Conservation (phyloP, 2,329 filamentous ascomycete genomes). For the Hymenoscyphus repandus region DNA sequence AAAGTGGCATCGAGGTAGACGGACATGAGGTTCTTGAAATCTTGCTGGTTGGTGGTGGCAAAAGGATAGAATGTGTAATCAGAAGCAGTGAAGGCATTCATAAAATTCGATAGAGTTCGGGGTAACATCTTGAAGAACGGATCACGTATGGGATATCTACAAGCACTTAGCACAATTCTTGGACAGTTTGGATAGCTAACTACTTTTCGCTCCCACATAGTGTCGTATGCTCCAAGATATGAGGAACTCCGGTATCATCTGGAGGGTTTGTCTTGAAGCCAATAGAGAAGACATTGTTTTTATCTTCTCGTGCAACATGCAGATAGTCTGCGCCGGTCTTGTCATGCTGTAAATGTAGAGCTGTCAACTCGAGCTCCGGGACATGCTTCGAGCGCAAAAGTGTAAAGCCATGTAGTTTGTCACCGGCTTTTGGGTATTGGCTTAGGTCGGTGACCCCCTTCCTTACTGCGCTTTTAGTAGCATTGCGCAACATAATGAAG, state of each 20-base stretch:
- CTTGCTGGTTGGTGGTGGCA: slow-evolving; percentile 90
- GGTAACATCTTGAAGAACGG: slow-evolving; percentile 99
- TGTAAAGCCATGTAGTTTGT: slow-evolving; percentile 90
- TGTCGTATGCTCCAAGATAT: slow-evolving; percentile 97
- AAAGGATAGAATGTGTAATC: slow-evolving; percentile 98
- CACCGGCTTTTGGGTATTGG: slow-evolving; percentile 71
- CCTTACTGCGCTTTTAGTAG: slow-evolving; percentile 42
- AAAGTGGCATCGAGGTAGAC: slow-evolving; percentile 95
- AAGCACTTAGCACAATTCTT: slow-evolving; percentile 27
- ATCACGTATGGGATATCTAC: slow-evolving; percentile 90
- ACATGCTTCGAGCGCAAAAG: slow-evolving; percentile 85
- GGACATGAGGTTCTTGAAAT: slow-evolving; percentile 92
- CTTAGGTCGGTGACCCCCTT: slow-evolving; percentile 71
- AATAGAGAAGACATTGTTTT: slow-evolving; percentile 99
- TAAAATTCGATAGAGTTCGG: slow-evolving; percentile 96
- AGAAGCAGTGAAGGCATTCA: slow-evolving; percentile 97
- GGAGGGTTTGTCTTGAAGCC: slow-evolving; percentile 99
- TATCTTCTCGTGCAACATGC: slow-evolving; percentile 89
- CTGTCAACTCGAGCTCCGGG: slow-evolving; percentile 87
- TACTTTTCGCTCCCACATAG: slow-evolving; percentile 92
- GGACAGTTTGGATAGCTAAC: slow-evolving; percentile 20
- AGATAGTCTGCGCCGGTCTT: slow-evolving; percentile 95
- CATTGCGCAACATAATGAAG: slow-evolving; percentile 45
- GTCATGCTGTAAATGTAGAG: slow-evolving; percentile 85
- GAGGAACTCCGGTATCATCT: slow-evolving; percentile 90